Conservation (phyloP, 2,329 filamentous ascomycete genomes). For the Aspergillus piperis region DNA sequence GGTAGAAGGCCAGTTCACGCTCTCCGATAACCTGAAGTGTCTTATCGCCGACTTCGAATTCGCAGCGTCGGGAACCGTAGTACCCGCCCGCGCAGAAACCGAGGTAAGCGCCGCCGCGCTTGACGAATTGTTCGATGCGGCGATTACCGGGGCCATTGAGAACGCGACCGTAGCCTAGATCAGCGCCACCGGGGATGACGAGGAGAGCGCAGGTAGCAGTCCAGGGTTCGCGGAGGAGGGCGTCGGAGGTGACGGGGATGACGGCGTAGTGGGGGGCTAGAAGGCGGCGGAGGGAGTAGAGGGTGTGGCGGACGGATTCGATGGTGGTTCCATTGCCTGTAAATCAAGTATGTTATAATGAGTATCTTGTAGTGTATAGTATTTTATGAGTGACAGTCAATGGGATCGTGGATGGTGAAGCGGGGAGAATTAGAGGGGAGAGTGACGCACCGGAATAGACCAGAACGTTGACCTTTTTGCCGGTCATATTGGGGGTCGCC, state of each 20-base stretch:
- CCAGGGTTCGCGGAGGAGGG: conserved; percentile 91
- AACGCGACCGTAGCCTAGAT: conserved; percentile 83
- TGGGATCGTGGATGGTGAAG: neutral
- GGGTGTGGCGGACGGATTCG: conserved; percentile 85
- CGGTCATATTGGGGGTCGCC: conserved; percentile 53
- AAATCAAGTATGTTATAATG: neutral
- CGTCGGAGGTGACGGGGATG: conserved; percentile 75
- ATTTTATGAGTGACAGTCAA: neutral
- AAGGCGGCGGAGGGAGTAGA: conserved; percentile 81
- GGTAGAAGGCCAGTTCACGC: conserved; percentile 85
- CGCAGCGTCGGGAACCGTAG: conserved; percentile 77
- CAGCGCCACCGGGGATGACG: conserved; percentile 91
- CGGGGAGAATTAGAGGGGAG: conserved; percentile 23
- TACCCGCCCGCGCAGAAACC: conserved; percentile 95
- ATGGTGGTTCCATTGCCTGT: conserved; percentile 80
- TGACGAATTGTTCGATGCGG: conserved; percentile 80
- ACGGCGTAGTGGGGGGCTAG: conserved; percentile 92
- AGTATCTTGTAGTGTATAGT: no score
- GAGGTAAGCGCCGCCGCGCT: conserved; percentile 79
- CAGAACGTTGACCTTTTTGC: conserved; percentile 78
- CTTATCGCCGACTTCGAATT: conserved; percentile 86
- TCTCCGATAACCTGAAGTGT: conserved; percentile 81
- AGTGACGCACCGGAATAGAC: conserved; percentile 76
- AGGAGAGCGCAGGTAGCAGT: conserved; percentile 80
- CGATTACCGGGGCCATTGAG: conserved; percentile 88